Conservation (phyloP, 257 asterid species). For the Solanum medicagineum region DNA sequence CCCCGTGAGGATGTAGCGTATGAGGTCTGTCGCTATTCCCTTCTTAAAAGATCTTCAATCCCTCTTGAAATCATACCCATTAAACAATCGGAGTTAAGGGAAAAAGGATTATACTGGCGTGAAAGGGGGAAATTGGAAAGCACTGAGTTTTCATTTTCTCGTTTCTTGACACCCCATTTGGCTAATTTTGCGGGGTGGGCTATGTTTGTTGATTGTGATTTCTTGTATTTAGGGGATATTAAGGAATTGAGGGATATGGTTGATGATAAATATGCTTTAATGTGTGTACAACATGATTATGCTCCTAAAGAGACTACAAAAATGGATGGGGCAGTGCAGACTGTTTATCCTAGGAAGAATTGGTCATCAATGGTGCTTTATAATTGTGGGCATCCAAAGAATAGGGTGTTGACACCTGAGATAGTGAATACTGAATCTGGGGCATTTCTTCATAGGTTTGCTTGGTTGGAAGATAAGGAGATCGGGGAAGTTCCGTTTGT, state of each 20-base stretch:
- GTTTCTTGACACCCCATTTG: conserved; percentile 60
- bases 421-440: conserved; percentile 72
- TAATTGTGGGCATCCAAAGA: conserved; percentile 70
- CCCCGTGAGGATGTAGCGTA: conserved; percentile 65
- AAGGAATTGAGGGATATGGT: conserved; percentile 44
- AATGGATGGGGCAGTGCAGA: conserved; percentile 87
- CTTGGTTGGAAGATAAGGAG: conserved; percentile 64
- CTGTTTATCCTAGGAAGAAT: conserved; percentile 78
- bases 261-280: conserved; percentile 60
- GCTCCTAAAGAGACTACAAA: conserved; percentile 79
- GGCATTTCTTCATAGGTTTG: conserved; percentile 78
- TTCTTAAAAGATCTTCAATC: conserved; percentile 56
- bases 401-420: conserved; percentile 47
- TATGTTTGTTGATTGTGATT: conserved; percentile 87
- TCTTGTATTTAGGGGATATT: conserved; percentile 57
- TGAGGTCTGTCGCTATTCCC: conserved; percentile 67
- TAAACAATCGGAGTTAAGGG: conserved; percentile 63
- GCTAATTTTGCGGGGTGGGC: conserved; percentile 75
- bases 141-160: conserved; percentile 75
- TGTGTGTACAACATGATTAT: conserved; percentile 87
- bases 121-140: conserved; percentile 77
- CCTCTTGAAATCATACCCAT: conserved; percentile 62
- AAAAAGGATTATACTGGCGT: conserved; percentile 61
- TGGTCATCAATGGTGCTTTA: conserved; percentile 95
- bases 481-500: conserved; percentile 79